These are phyloP conservation scores for Quercus cerris DNA, from an alignment of 306 rosid species.

Conservation along the genomic window DNA sequence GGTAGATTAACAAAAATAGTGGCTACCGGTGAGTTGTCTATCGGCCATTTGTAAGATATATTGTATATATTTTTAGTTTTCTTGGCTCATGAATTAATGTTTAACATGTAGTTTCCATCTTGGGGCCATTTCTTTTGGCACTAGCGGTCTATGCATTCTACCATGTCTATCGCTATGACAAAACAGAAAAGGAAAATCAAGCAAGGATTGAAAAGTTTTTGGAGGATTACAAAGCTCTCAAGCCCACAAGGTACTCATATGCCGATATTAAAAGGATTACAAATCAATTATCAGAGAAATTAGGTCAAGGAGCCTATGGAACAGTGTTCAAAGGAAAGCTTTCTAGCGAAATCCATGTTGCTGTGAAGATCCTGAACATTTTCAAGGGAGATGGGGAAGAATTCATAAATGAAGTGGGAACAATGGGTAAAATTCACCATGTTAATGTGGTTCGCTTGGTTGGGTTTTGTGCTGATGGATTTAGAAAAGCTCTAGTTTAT, in stretches of 20 bases:
- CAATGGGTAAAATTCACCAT: background rate
- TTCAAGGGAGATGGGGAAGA: background rate
- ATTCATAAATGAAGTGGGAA: background rate
- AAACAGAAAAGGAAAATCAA: background rate
- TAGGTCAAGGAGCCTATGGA: background rate
- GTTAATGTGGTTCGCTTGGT: background rate
- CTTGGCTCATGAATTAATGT: no score
- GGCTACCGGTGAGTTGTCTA: background rate
- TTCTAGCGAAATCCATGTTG: background rate
- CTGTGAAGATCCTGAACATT: background rate
- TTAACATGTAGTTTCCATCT: no score
- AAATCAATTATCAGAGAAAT: background rate
- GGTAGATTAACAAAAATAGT: background rate
- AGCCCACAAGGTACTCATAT: slow-evolving; percentile 27
- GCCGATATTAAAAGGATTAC: slow-evolving; percentile 18
- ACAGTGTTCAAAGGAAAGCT: background rate
- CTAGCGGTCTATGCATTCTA: no score
- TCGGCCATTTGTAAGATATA: no score
- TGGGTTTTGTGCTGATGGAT: slow-evolving; percentile 27
- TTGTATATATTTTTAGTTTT: no score
- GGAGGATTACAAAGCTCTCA: slow-evolving; percentile 19
- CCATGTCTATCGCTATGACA: no score
- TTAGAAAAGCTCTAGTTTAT: slow-evolving; percentile 23
- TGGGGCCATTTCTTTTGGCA: background rate
- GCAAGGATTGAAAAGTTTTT: slow-evolving; percentile 16